Evolutionary conservation across 345 rosid species (phyloP).

Genomic region (Populus ilicifolia): DNA sequence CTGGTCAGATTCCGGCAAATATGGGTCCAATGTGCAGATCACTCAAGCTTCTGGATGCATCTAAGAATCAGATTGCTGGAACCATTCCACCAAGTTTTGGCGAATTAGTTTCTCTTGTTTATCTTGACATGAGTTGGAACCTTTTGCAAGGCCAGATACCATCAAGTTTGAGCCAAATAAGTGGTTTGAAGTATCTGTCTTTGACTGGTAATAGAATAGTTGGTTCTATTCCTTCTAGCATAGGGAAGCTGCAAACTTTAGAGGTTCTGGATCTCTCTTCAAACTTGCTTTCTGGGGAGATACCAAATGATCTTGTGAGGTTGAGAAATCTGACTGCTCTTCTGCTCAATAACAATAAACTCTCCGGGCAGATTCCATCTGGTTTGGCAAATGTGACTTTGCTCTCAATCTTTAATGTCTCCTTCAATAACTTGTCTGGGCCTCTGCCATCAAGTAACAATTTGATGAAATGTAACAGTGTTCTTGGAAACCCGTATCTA

Average conservation of each 20-base stretch:
- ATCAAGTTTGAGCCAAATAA: constrained; percentile 30
- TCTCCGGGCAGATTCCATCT: constrained; percentile 57
- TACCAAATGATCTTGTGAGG: constrained; percentile 41
- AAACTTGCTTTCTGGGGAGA: constrained; percentile 52
- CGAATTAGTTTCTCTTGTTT: constrained; percentile 37
- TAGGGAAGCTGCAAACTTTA: constrained; percentile 40
- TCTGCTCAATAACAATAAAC: constrained; percentile 53
- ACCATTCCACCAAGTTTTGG: constrained; percentile 41
- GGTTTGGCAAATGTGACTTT: constrained; percentile 41
- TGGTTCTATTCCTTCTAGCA: constrained; percentile 47
- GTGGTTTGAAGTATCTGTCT: constrained; percentile 42
- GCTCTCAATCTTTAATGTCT: constrained; percentile 52
- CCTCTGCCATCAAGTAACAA: constrained; percentile 42
- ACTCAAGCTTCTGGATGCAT: constrained; percentile 45
- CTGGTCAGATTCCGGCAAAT: constrained; percentile 43
- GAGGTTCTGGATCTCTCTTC: constrained; percentile 55
- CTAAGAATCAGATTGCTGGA: constrained; percentile 50
- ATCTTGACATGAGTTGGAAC: constrained; percentile 52
- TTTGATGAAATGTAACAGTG: constrained; percentile 41
- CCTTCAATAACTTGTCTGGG: constrained; percentile 61
- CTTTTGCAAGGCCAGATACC: constrained; percentile 48
- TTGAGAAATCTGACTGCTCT: constrained; percentile 48
- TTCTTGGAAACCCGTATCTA: constrained; percentile 53
- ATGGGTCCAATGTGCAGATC: constrained; percentile 47
- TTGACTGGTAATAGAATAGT: constrained; percentile 50